Percentiles rank a stretch among this genome's conserved stretches.
These are phyloP conservation scores for Jackrogersella multiformis DNA, from an alignment of 495 filamentous ascomycete genomes.

Conservation along the genomic window DNA sequence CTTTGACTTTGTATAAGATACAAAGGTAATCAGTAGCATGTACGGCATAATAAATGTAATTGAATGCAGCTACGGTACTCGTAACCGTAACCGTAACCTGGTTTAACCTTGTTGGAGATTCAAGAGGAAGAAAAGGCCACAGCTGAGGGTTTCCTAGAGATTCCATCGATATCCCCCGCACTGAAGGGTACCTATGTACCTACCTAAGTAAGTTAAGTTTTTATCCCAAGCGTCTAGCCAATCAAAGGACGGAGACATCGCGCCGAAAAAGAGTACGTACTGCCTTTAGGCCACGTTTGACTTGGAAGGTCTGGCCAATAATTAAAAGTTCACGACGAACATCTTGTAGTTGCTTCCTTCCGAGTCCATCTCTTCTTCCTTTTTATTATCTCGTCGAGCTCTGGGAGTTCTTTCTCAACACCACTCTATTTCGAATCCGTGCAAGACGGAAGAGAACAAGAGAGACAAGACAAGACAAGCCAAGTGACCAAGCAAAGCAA, in stretches of 20 bases:
- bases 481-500: constrained; percentile 7
- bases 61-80: background rate
- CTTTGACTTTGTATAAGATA: too few species aligned
- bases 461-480: constrained; percentile 16
- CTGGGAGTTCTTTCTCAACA: constrained; percentile 51
- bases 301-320: constrained; percentile 41
- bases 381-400: constrained; percentile 52
- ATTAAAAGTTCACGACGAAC: constrained; percentile 42
- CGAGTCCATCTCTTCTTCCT: constrained; percentile 44
- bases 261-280: constrained; percentile 42
- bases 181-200: constrained; percentile 22
- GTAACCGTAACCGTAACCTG: too few species aligned
- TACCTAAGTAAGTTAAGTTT: too few species aligned
- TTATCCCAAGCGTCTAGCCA: constrained; percentile 27
- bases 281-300: constrained; percentile 43
- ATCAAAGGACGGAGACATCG: constrained; percentile 28
- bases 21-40: too few species aligned
- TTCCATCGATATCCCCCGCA: constrained; percentile 40
- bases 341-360: constrained; percentile 30
- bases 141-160: constrained; percentile 22
- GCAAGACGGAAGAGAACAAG: constrained; percentile 34
- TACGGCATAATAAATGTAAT: background rate
- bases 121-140: background rate
- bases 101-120: too few species aligned
- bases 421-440: constrained; percentile 31